Base-by-base conservation (phyloP, 169 alveolate genomes). In the Ichthyophthirius multifiliis region DNA sequence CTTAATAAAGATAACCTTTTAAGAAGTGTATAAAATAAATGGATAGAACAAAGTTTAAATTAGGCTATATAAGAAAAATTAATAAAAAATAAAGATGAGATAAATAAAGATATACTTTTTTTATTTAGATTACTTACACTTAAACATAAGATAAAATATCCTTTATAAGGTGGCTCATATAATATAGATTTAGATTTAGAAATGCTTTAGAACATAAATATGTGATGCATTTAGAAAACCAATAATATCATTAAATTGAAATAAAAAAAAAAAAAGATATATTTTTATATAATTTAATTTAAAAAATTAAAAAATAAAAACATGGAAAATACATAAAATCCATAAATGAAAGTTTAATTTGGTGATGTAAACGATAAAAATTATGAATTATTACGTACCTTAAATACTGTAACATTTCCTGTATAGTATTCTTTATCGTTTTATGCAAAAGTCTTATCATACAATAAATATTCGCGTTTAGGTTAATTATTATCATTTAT, bases 351-450 rank as follows among this genome's bases (percentile, higher is more conserved):
- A 64, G 64, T 91, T 15, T 62, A 65, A 23, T 91, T 91, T 86
- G 90, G 95, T 4, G 89, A 86, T 9, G 82, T 91, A 10, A 88
- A 76, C 27, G 82, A 79, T 31, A 87, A 88, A 46, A 91, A 91
- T 83, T 83, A 80, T 34, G 93, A 87, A 64, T 85, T 76, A 45
- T 84, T 88, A 18, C 86, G 84, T 65, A 77, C 74, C 15, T 73
- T 91, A 16, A 85, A 85, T 44, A 44, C 82, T 31, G 44, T 76
- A 6, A 86, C 89, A 37, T 84, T 91, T 20, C 95, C 95, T 15
- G 95, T 91, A 13, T 79, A 83, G 10, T 91, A 91, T 73, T 71
- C 83, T 3, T 87, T 80, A 18, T 83, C 85, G 41, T 91, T 91
- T 74, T 91, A 91, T 76, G 31, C 62, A 4, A 83, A 86, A 80